Evolutionary conservation across 1,284 basidiomycete genomes (phyloP).

Genomic region (Ustilago shanxiensis): DNA sequence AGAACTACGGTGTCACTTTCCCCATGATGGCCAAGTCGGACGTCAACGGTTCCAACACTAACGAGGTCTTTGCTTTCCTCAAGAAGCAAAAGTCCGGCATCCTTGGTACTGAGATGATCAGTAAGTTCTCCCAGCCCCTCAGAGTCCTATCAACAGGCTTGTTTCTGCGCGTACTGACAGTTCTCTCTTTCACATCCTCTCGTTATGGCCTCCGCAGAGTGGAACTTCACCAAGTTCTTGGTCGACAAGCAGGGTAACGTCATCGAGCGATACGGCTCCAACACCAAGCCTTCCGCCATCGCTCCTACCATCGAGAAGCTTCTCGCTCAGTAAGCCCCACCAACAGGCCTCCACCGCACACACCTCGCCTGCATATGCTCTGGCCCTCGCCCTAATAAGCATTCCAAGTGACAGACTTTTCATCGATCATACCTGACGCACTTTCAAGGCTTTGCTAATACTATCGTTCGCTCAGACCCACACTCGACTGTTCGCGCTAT

Average conservation of each 20-base stretch:
- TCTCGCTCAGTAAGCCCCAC: slow-evolving; percentile 37
- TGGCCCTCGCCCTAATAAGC: not conserved
- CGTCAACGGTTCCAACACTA: slow-evolving; percentile 84
- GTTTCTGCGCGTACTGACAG: not conserved
- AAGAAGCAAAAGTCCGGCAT: slow-evolving; percentile 83
- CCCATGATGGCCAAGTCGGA: slow-evolving; percentile 74
- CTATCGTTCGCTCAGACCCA: slow-evolving; percentile 5
- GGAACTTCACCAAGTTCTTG: slow-evolving; percentile 73
- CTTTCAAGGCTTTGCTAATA: slow-evolving; percentile 25
- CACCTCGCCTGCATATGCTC: slow-evolving; percentile 1
- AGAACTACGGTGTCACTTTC: slow-evolving; percentile 70
- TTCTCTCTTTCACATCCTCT: not conserved
- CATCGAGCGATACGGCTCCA: slow-evolving; percentile 82
- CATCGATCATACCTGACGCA: slow-evolving; percentile 22
- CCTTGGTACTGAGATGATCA: slow-evolving; percentile 81
- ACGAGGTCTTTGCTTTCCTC: slow-evolving; percentile 86
- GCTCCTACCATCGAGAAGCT: slow-evolving; percentile 77
- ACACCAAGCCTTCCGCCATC: slow-evolving; percentile 79
- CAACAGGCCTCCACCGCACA: not conserved
- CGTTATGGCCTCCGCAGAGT: slow-evolving; percentile 67
- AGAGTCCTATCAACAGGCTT: not conserved
- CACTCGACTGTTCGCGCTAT: not conserved
- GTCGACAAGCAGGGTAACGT: slow-evolving; percentile 76
- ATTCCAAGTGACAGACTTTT: not conserved
- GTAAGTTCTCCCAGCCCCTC: too few species aligned